Evolutionary conservation across 1,284 basidiomycete genomes (phyloP).

Genomic region (Ustilago trichophora): DNA sequence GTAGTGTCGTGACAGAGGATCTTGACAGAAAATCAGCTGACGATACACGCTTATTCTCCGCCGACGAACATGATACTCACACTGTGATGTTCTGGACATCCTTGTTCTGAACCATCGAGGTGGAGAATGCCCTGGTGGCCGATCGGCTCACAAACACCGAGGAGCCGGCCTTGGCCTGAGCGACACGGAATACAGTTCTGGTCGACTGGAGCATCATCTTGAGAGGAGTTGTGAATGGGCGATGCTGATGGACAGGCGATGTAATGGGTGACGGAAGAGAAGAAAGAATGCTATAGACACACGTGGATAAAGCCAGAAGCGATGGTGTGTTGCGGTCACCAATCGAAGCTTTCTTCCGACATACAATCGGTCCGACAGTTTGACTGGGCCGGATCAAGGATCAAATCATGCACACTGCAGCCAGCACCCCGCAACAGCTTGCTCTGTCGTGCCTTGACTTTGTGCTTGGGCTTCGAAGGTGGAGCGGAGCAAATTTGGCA

Average conservation of each 20-base stretch:
- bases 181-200: constrained; percentile 23
- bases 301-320: too few relatives aligned
- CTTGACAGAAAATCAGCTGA: too few relatives aligned
- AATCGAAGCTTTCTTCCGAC: constrained; percentile 17
- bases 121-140: constrained; percentile 49
- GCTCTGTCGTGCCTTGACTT: too few relatives aligned
- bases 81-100: constrained; percentile 66
- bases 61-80: constrained; percentile 27
- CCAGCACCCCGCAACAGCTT: too few relatives aligned
- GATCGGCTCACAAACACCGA: constrained; percentile 19
- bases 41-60: too few relatives aligned
- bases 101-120: constrained; percentile 50
- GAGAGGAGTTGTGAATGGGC: neutral
- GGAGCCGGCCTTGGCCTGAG: constrained; percentile 6
- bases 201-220: constrained; percentile 34
- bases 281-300: neutral
- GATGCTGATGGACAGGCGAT: too few relatives aligned
- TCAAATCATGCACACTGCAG: too few relatives aligned
- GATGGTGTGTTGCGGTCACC: too few relatives aligned
- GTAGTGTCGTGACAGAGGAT: too few relatives aligned
- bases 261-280: neutral
- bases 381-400: too few relatives aligned
- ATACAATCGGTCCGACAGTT: too few relatives aligned
- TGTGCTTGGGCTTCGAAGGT: too few relatives aligned
- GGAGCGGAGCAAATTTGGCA: constrained; percentile 9